Conservation (phyloP, 352 stramenopile species). For the Phytophthora tubulina region DNA sequence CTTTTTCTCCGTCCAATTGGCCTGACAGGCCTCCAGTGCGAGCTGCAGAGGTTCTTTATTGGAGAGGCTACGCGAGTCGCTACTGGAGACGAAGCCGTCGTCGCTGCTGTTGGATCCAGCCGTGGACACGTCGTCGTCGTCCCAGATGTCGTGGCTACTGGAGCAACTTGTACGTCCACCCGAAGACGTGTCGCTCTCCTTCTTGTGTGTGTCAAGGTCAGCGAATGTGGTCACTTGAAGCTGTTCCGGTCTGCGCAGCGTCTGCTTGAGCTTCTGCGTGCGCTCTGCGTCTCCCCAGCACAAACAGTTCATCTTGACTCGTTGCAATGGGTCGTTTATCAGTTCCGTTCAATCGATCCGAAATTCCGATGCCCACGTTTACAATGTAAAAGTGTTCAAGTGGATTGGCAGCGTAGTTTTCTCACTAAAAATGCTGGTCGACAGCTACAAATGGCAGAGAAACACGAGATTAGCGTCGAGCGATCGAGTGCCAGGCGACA, state of each 20-base stretch:
- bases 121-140: constrained; percentile 58
- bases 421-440: constrained; percentile 22
- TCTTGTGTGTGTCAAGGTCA: constrained; percentile 9
- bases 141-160: constrained; percentile 58
- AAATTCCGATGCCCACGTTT: constrained; percentile 17
- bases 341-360: not conserved
- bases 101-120: constrained; percentile 51
- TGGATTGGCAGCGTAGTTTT: constrained; percentile 16
- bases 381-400: constrained; percentile 42
- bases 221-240: constrained; percentile 11
- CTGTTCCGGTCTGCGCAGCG: constrained; percentile 13
- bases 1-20: constrained; percentile 29
- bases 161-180: constrained; percentile 55
- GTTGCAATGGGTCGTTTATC: constrained; percentile 6
- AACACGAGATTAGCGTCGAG: constrained; percentile 1
- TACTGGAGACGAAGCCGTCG: constrained; percentile 38
- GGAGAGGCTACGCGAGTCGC: constrained; percentile 8
- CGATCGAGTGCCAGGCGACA: constrained; percentile 20
- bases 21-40: constrained; percentile 19
- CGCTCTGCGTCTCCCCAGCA: constrained; percentile 54
- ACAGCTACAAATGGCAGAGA: constrained; percentile 1
- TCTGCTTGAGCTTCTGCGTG: constrained; percentile 47
- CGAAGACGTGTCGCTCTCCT: constrained; percentile 45
- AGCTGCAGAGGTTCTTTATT: constrained; percentile 37
- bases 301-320: constrained; percentile 37